Conservation (phyloP, 768 basidiomycete species). For the Auriscalpium microsporum region DNA sequence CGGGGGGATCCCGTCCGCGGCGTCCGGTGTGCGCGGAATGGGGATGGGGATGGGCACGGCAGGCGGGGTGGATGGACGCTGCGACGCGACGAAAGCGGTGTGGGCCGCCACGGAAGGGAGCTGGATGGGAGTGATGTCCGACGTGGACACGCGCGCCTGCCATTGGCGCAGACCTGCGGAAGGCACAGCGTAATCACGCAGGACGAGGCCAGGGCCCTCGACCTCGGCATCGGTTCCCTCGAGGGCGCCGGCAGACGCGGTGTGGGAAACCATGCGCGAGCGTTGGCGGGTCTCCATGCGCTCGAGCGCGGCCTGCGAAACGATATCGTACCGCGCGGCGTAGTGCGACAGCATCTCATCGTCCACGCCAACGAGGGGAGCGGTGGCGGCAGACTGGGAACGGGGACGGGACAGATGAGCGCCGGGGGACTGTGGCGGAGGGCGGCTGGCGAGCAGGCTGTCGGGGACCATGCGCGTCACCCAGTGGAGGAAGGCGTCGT, state of each 20-base stretch:
- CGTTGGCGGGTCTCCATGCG: slow-evolving; percentile 1
- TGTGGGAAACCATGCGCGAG: background rate
- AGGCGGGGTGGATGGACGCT: background rate
- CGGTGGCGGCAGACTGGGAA: background rate
- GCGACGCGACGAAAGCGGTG: background rate
- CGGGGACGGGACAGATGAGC: background rate
- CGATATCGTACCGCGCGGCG: slow-evolving; percentile 1
- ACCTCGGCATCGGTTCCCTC: background rate
- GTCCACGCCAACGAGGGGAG: background rate
- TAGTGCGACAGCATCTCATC: slow-evolving; percentile 6
- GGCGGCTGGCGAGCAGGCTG: background rate
- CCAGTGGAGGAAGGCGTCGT: slow-evolving; percentile 5
- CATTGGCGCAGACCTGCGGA: background rate
- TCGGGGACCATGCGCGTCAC: background rate
- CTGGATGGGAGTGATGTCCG: slow-evolving; percentile 14
- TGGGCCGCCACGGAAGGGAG: slow-evolving; percentile 8
- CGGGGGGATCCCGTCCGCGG: slow-evolving; percentile 1
- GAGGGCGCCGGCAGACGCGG: background rate
- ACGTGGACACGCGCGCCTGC: slow-evolving; percentile 9
- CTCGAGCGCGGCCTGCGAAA: background rate
- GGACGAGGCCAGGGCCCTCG: too few relatives aligned
- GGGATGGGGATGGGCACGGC: background rate
- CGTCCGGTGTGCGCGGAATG: background rate
- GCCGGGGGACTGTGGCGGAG: background rate
- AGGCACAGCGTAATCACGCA: too few relatives aligned